phyloP scores from a whole-genome alignment of 2,329 filamentous ascomycete genomes.

The Alternaria arborescens region DNA sequence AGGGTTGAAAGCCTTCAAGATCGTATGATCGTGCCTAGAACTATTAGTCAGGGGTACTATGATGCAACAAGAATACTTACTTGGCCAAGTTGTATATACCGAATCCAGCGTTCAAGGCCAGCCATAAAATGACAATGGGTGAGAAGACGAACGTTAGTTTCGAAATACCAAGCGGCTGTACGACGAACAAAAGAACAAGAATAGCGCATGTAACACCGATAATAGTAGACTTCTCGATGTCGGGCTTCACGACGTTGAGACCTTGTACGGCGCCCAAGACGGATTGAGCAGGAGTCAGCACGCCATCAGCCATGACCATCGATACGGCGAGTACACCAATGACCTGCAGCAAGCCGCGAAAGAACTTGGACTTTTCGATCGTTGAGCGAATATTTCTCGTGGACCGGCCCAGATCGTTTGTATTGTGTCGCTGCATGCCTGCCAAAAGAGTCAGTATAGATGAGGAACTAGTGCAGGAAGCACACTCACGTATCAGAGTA shows the following conservation, averaged over 20 bases:
- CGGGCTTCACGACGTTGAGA: conserved; percentile 64
- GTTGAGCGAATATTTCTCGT: conserved; percentile 63
- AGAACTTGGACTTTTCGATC: conserved; percentile 65
- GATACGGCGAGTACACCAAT: conserved; percentile 72
- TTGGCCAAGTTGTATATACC: conserved; percentile 65
- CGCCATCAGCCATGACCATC: conserved; percentile 72
- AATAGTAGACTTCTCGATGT: conserved; percentile 65
- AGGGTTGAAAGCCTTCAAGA: conserved; percentile 63
- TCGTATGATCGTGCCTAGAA: conserved; percentile 55
- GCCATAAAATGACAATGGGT: conserved; percentile 73
- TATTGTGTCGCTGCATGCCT: conserved; percentile 65
- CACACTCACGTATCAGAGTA: conserved; percentile 57
- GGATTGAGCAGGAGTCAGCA: conserved; percentile 74
- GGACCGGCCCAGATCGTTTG: conserved; percentile 63
- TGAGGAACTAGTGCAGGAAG: neutral
- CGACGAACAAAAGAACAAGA: conserved; percentile 67
- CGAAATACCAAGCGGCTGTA: conserved; percentile 72
- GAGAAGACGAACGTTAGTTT: conserved; percentile 69
- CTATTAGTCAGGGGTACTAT: conserved; percentile 19
- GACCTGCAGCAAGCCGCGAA: conserved; percentile 65
- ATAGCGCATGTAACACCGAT: conserved; percentile 72
- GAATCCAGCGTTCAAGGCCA: conserved; percentile 68
- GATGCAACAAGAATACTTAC: conserved; percentile 12
- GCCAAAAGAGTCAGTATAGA: conserved; percentile 3
- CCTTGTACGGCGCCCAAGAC: conserved; percentile 74